These are phyloP conservation scores for Luzula sylvatica DNA, from an alignment of 176 grass and related monocot genomes.

Conservation along the genomic window DNA sequence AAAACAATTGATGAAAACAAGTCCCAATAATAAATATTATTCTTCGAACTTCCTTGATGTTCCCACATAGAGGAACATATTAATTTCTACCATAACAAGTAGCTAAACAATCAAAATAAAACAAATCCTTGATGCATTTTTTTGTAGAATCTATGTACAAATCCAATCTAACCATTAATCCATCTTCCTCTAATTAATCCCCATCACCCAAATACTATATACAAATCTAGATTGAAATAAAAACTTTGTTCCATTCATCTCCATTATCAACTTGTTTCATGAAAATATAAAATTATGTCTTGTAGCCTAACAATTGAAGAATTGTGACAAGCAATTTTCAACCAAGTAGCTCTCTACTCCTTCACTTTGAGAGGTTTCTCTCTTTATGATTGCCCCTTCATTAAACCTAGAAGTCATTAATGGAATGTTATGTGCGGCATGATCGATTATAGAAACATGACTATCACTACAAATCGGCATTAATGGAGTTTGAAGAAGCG, in stretches of 20 bases:
- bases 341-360: conserved; percentile 52
- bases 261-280: conserved; percentile 12
- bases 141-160: conserved; percentile 25
- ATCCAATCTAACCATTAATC: conserved; percentile 16
- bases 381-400: conserved; percentile 54
- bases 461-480: neutral
- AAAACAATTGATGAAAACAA: neutral
- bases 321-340: conserved; percentile 55
- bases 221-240: conserved; percentile 11
- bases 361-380: conserved; percentile 40
- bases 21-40: neutral
- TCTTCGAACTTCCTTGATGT: neutral
- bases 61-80: neutral
- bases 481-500: conserved; percentile 18
- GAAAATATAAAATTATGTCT: neutral
- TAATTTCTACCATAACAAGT: conserved; percentile 5
- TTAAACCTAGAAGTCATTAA: conserved; percentile 30
- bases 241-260: neutral
- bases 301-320: conserved; percentile 43
- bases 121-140: neutral
- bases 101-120: conserved; percentile 16
- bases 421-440: conserved; percentile 33
- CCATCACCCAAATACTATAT: conserved; percentile 9
- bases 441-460: conserved; percentile 20
- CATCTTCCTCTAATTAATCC: conserved; percentile 4